These are phyloP conservation scores for Saturnispora galanensis DNA, from an alignment of 805 yeast species.

Conservation along the genomic window DNA sequence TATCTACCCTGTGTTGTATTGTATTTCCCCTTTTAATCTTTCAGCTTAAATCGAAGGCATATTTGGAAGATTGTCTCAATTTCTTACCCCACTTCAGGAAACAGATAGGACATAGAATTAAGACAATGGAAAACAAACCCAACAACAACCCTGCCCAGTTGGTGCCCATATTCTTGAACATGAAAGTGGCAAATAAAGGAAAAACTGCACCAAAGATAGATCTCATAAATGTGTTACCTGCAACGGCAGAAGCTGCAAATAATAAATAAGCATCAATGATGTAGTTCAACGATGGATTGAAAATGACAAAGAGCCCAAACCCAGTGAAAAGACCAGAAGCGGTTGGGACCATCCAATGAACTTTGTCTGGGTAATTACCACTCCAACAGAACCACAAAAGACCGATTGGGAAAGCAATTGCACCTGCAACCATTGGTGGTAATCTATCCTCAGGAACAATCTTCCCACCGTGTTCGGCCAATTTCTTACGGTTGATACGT, in stretches of 20 bases:
- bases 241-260: conserved; percentile 72
- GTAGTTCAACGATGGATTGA: conserved; percentile 62
- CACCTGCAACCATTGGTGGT: conserved; percentile 66
- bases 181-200: conserved; percentile 51
- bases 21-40: not conserved
- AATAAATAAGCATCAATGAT: conserved; percentile 60
- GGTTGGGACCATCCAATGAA: conserved; percentile 81
- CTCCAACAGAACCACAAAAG: conserved; percentile 85
- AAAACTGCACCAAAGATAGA: conserved; percentile 50
- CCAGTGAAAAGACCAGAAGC: conserved; percentile 57
- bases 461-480: conserved; percentile 44
- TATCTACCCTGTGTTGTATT: not conserved
- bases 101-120: conserved; percentile 61
- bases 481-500: conserved; percentile 36
- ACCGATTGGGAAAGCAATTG: conserved; percentile 64
- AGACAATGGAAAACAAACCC: conserved; percentile 46
- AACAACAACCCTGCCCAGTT: conserved; percentile 74
- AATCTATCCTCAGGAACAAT: conserved; percentile 75
- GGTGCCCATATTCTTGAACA: conserved; percentile 59
- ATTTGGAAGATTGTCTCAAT: conserved; percentile 50
- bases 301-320: conserved; percentile 57
- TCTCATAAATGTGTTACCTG: conserved; percentile 64
- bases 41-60: conserved; percentile 29
- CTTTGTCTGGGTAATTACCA: conserved; percentile 57
- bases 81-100: conserved; percentile 50